A percentile compares a stretch with the other conserved stretches of the same genome.
phyloP scores from a whole-genome alignment of 805 yeast species.

The Lachancea sp. region DNA sequence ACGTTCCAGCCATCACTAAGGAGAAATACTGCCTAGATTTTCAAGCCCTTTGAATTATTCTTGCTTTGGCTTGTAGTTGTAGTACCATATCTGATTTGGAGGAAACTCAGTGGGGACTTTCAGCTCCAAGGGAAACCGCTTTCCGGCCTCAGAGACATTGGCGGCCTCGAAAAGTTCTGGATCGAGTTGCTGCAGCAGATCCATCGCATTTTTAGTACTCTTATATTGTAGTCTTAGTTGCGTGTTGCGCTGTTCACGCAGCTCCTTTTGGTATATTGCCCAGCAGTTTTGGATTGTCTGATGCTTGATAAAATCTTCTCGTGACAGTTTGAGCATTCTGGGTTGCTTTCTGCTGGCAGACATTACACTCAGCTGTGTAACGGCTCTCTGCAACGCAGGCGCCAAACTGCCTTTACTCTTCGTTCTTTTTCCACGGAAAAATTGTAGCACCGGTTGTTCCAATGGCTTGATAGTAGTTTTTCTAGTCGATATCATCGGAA shows the following conservation, averaged over 20 bases:
- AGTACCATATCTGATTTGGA: slow-evolving; percentile 73
- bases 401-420: slow-evolving; percentile 35
- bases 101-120: slow-evolving; percentile 89
- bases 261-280: slow-evolving; percentile 52
- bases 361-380: slow-evolving; percentile 63
- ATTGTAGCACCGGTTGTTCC: slow-evolving; percentile 13
- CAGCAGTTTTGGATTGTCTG: slow-evolving; percentile 78
- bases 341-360: slow-evolving; percentile 89
- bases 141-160: slow-evolving; percentile 45
- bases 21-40: no score
- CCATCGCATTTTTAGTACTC: slow-evolving; percentile 65
- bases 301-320: slow-evolving; percentile 81
- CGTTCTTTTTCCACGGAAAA: slow-evolving; percentile 48
- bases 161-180: slow-evolving; percentile 59
- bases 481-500: not conserved
- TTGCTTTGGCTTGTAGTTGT: slow-evolving; percentile 31
- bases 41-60: slow-evolving; percentile 1
- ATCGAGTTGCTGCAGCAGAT: slow-evolving; percentile 47
- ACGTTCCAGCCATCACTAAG: no score
- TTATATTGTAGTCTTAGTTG: slow-evolving; percentile 55
- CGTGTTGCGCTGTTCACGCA: slow-evolving; percentile 37
- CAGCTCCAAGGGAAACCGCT: slow-evolving; percentile 74
- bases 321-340: slow-evolving; percentile 56
- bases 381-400: slow-evolving; percentile 43
- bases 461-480: slow-evolving; percentile 4